Evolutionary conservation across 768 basidiomycete genomes (phyloP).

Genomic region (Suillus brevipes): DNA sequence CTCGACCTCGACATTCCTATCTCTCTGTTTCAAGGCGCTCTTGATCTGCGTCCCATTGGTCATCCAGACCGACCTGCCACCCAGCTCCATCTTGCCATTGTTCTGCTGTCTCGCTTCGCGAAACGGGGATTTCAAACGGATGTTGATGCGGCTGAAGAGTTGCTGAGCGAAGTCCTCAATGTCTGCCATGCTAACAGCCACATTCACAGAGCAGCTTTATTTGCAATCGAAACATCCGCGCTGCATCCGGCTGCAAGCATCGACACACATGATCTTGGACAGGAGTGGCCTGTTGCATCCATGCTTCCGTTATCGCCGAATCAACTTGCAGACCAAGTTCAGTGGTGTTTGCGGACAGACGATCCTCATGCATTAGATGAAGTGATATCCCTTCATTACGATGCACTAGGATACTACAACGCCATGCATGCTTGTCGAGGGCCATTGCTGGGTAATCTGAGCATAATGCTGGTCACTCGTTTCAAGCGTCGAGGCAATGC

Average conservation of each 20-base stretch:
- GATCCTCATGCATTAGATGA: not conserved
- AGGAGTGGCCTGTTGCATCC: not conserved
- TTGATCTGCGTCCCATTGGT: not conserved
- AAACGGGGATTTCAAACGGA: not conserved
- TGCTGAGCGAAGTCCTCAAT: not conserved
- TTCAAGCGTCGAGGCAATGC: not conserved
- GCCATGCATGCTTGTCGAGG: not conserved
- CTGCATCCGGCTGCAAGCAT: not conserved
- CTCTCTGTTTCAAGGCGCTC: not conserved
- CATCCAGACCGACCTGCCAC: not conserved
- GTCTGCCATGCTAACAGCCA: not conserved
- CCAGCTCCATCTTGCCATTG: not conserved
- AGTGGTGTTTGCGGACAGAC: not conserved
- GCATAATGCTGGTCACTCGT: fast-evolving
- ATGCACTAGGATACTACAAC: not conserved
- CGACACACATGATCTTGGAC: not conserved
- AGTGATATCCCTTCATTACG: not conserved
- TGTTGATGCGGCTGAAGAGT: not conserved
- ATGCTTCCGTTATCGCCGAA: not conserved
- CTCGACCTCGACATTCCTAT: not conserved
- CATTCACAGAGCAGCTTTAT: not conserved
- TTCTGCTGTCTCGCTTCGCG: not conserved
- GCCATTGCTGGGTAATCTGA: not conserved
- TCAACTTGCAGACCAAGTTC: not conserved
- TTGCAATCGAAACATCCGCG: not conserved